Conservation (phyloP, 352 stramenopile species). For the Pythium rhizo-oryzae region DNA sequence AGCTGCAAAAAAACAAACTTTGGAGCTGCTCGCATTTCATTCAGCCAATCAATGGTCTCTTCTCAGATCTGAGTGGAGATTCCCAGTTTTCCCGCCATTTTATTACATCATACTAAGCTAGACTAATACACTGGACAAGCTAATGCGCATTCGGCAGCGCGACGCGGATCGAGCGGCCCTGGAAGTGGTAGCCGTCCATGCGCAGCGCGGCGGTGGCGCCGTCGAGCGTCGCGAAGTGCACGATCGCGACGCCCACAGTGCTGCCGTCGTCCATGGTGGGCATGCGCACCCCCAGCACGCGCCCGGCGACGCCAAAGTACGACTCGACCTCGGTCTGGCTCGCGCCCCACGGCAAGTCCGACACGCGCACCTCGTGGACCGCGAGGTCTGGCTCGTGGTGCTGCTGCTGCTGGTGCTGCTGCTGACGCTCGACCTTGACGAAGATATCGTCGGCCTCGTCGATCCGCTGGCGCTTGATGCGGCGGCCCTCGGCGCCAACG, state of each 20-base stretch:
- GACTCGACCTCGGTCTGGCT: conserved; percentile 53
- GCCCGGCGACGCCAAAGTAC: conserved; percentile 64
- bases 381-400: conserved; percentile 1
- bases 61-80: conserved; percentile 3
- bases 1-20: too few relatives aligned
- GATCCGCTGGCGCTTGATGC: conserved; percentile 14
- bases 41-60: background rate
- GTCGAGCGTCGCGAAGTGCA: conserved; percentile 55
- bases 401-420: conserved; percentile 10
- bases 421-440: conserved; percentile 51
- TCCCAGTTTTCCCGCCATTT: conserved; percentile 7
- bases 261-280: conserved; percentile 68
- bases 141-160: conserved; percentile 41
- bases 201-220: conserved; percentile 53
- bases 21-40: conserved; percentile 14
- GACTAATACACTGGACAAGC: background rate
- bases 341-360: conserved; percentile 61
- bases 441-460: conserved; percentile 29
- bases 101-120: conserved; percentile 1
- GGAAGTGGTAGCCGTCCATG: conserved; percentile 73
- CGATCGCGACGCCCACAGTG: conserved; percentile 67
- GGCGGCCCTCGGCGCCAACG: background rate
- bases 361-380: conserved; percentile 60
- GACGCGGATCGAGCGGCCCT: conserved; percentile 68
- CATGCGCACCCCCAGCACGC: conserved; percentile 61